Percentiles rank a stretch among this genome's conserved stretches.
Evolutionary conservation across 352 stramenopile genomes (phyloP).

Genomic region (Globisporangium iwayamae): DNA sequence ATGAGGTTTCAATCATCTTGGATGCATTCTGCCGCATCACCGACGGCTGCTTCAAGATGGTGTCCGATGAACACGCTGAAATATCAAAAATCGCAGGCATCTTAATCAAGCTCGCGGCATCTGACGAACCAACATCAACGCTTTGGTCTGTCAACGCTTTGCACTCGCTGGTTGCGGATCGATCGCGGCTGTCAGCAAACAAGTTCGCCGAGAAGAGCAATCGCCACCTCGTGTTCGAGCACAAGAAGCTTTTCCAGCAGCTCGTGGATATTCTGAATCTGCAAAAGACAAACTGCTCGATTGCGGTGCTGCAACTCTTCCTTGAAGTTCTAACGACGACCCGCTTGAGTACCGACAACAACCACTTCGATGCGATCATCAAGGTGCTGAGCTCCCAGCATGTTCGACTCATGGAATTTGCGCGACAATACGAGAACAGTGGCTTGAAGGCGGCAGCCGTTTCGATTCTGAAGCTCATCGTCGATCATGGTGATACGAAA

Average conservation of each 20-base stretch:
- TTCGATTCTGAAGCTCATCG: conserved; percentile 61
- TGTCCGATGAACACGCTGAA: conserved; percentile 41
- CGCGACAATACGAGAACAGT: conserved; percentile 40
- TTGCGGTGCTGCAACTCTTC: conserved; percentile 62
- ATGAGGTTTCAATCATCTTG: conserved; percentile 64
- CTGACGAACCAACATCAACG: conserved; percentile 45
- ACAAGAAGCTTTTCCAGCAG: conserved; percentile 58
- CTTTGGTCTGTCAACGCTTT: conserved; percentile 61
- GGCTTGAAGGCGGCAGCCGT: conserved; percentile 57
- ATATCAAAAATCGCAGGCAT: conserved; percentile 36
- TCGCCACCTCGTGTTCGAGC: conserved; percentile 55
- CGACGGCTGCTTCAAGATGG: conserved; percentile 65
- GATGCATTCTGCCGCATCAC: conserved; percentile 72
- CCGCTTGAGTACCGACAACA: conserved; percentile 66
- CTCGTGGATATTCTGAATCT: conserved; percentile 49
- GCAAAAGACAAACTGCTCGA: conserved; percentile 41
- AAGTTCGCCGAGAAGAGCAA: conserved; percentile 51
- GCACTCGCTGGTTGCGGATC: conserved; percentile 59
- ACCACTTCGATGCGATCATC: conserved; percentile 69
- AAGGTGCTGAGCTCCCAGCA: conserved; percentile 58
- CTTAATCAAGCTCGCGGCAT: conserved; percentile 44
- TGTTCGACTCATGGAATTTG: conserved; percentile 43
- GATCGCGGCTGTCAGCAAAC: conserved; percentile 33
- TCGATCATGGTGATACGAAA: conserved; percentile 66
- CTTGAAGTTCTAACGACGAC: conserved; percentile 60